phyloP scores from a whole-genome alignment of 352 stramenopile genomes.

The Achlya hypogyna region DNA sequence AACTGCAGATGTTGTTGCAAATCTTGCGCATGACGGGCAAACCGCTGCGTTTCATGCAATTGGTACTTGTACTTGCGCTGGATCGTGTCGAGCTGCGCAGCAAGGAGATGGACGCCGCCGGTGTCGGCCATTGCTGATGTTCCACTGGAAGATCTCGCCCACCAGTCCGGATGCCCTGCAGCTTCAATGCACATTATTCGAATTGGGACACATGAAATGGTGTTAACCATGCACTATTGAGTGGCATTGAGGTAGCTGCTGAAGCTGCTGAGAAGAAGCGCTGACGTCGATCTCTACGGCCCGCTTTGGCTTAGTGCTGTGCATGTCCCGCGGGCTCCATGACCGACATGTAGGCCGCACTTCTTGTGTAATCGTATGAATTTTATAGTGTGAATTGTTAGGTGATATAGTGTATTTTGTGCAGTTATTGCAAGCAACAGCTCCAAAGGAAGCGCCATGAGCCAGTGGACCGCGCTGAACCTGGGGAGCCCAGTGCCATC shows the following conservation, averaged over 20 bases:
- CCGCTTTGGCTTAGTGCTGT: too few relatives aligned
- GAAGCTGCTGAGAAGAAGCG: too few relatives aligned
- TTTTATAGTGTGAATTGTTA: too few relatives aligned
- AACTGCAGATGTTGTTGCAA: background rate
- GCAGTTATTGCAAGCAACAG: background rate
- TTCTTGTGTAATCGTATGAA: too few relatives aligned
- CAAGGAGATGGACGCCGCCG: background rate
- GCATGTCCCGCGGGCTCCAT: too few relatives aligned
- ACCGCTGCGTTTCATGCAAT: background rate
- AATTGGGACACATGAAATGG: too few relatives aligned
- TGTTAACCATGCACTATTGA: too few relatives aligned
- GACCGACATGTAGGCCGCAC: too few relatives aligned
- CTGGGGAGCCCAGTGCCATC: background rate
- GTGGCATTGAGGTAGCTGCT: too few relatives aligned
- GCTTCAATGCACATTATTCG: too few relatives aligned
- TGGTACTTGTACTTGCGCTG: slow-evolving; percentile 4
- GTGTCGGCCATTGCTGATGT: background rate
- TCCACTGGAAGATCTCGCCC: background rate
- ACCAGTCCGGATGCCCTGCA: too few relatives aligned
- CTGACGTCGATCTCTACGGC: too few relatives aligned
- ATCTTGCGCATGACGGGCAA: background rate
- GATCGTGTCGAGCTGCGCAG: background rate
- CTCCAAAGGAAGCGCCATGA: background rate
- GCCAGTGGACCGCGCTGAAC: slow-evolving; percentile 10
- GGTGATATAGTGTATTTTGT: background rate